Percentiles rank a stretch among this genome's conserved stretches.
These are phyloP conservation scores for Diplocarpon mali DNA, from an alignment of 2,329 filamentous ascomycete genomes.

Conservation along the genomic window DNA sequence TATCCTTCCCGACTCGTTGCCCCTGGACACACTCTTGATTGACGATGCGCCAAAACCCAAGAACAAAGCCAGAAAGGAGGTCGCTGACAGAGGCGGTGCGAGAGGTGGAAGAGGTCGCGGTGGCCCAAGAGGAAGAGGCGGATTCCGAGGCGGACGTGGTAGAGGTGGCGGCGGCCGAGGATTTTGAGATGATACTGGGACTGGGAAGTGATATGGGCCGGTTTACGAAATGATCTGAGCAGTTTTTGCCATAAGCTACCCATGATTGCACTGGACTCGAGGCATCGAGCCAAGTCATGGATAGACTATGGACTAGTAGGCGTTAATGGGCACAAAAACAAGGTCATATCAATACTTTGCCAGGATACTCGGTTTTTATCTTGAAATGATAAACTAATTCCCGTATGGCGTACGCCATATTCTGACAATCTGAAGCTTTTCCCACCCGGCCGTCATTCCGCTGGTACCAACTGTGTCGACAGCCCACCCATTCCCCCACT, in stretches of 20 bases:
- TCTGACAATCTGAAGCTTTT: slow-evolving; percentile 80
- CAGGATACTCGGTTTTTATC: background rate
- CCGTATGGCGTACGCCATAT: slow-evolving; percentile 50
- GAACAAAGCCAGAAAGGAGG: slow-evolving; percentile 98
- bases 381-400: background rate
- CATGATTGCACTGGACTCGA: too few species aligned
- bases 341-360: background rate
- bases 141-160: slow-evolving; percentile 33
- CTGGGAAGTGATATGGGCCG: background rate
- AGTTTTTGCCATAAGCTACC: background rate
- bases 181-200: slow-evolving; percentile 21
- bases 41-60: slow-evolving; percentile 97
- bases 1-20: slow-evolving; percentile 90
- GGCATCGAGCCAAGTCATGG: background rate
- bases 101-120: slow-evolving; percentile 36
- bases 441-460: slow-evolving; percentile 85
- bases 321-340: slow-evolving; percentile 17
- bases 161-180: slow-evolving; percentile 34
- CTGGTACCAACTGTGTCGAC: slow-evolving; percentile 71
- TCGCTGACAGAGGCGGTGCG: slow-evolving; percentile 39
- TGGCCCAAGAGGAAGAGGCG: slow-evolving; percentile 35
- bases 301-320: slow-evolving; percentile 11
- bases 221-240: background rate
- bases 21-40: slow-evolving; percentile 87
- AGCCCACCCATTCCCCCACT: slow-evolving; percentile 53